Conservation (phyloP, 192 early-diverging fungal species). For the Coemansia sp. region DNA sequence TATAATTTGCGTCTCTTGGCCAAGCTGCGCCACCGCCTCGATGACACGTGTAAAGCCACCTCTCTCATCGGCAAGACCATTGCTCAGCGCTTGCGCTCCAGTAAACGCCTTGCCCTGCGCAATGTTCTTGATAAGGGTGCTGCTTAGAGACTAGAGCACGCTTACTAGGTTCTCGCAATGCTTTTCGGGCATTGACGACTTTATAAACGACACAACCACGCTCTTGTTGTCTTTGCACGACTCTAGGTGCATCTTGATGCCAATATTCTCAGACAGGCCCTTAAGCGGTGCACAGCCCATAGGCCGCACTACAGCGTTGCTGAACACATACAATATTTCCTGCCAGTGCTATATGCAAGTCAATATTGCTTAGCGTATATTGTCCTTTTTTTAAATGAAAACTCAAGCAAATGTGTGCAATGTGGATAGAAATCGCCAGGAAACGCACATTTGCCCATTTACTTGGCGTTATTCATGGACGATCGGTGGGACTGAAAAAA, state of each 20-base stretch:
- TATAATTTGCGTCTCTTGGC: constrained; percentile 31
- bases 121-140: constrained; percentile 56
- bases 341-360: too few species aligned
- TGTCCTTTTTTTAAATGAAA: too few species aligned
- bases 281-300: constrained; percentile 59
- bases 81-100: constrained; percentile 56
- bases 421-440: too few species aligned
- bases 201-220: constrained; percentile 52
- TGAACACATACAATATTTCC: too few species aligned
- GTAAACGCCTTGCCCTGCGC: constrained; percentile 62
- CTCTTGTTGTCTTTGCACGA: constrained; percentile 63
- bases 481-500: too few species aligned
- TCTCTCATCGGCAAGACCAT: constrained; percentile 63
- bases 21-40: constrained; percentile 39
- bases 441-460: too few species aligned
- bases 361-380: too few species aligned
- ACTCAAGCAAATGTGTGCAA: too few species aligned
- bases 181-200: constrained; percentile 52
- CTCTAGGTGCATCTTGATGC: constrained; percentile 55
- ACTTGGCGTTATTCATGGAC: too few species aligned
- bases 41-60: constrained; percentile 55
- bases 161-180: constrained; percentile 58
- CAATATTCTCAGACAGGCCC: constrained; percentile 57
- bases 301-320: constrained; percentile 61
- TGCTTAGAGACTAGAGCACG: constrained; percentile 57